Percentiles rank a stretch among this genome's conserved stretches.
Conservation (phyloP, 345 rosid species). For the Excoecaria cochinchinensis region DNA sequence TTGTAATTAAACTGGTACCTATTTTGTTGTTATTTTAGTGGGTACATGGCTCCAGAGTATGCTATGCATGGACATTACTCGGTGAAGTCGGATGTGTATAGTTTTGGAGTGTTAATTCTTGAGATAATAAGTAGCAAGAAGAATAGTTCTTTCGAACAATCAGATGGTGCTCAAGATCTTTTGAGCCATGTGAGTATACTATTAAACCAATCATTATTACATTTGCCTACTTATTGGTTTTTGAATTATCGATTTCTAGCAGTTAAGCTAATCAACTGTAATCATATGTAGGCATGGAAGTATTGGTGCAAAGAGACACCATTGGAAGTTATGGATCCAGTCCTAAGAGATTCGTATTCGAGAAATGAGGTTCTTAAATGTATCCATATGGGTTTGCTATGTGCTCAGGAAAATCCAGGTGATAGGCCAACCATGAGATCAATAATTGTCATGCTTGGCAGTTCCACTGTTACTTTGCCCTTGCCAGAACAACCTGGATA, state of each 20-base stretch:
- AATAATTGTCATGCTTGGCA: constrained; percentile 43
- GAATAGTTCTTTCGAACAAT: constrained; percentile 9
- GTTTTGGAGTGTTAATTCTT: constrained; percentile 19
- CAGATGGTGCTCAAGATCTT: not conserved
- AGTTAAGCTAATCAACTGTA: not conserved
- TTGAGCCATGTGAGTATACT: constrained; percentile 17
- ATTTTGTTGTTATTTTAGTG: not conserved
- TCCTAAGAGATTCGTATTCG: constrained; percentile 25
- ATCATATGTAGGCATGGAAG: constrained; percentile 46
- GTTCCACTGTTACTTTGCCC: constrained; percentile 37
- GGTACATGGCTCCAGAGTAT: constrained; percentile 32
- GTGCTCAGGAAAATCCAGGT: constrained; percentile 58
- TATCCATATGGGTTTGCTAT: constrained; percentile 54
- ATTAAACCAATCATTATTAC: not conserved
- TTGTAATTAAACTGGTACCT: not conserved
- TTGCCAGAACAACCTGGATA: constrained; percentile 39
- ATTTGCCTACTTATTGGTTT: no score
- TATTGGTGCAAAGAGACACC: constrained; percentile 48
- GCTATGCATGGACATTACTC: constrained; percentile 25
- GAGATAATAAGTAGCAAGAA: constrained; percentile 18
- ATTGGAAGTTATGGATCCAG: constrained; percentile 48
- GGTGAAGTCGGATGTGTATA: constrained; percentile 12
- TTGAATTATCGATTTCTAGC: no score
- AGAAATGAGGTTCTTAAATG: constrained; percentile 43
- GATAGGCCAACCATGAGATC: constrained; percentile 46